Percentiles rank a stretch among this genome's conserved stretches.
Evolutionary conservation across 2,329 filamentous ascomycete species (phyloP).

Genomic region (Colletotrichum sp.): DNA sequence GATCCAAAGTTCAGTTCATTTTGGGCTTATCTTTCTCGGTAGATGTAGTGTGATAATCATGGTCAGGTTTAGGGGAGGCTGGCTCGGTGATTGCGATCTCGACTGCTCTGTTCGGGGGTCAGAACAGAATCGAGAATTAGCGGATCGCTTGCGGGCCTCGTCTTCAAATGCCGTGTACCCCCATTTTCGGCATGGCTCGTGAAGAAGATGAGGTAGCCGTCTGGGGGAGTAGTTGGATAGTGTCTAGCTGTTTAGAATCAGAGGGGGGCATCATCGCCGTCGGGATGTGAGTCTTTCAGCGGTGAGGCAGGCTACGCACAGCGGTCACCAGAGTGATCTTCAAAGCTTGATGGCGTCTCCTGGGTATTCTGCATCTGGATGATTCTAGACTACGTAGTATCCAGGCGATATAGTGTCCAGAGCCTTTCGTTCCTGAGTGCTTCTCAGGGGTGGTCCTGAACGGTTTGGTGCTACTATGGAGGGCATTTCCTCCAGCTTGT

Average conservation of each 20-base stretch:
- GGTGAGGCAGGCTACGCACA: not conserved
- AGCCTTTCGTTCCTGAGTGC: not conserved
- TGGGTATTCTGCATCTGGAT: not conserved
- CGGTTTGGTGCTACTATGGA: not conserved
- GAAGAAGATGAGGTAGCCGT: not conserved
- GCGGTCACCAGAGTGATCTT: not conserved
- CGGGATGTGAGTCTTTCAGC: not conserved
- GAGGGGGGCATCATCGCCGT: not conserved
- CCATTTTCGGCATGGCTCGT: not conserved
- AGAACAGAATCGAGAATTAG: not conserved
- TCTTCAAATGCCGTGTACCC: not conserved
- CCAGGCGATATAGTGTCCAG: not conserved
- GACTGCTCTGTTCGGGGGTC: not conserved
- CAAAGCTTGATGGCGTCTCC: not conserved
- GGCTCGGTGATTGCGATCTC: not conserved
- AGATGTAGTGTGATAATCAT: not conserved
- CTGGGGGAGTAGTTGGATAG: not conserved
- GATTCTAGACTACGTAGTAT: not conserved
- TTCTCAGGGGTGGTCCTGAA: not conserved
- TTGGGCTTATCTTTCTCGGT: not conserved
- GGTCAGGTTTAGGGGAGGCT: not conserved
- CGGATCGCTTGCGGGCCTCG: not conserved
- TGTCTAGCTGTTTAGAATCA: not conserved
- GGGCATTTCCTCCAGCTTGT: not conserved
- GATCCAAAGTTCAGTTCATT: not conserved